Base-by-base conservation (phyloP, 2,329 filamentous ascomycete genomes). In the Aureobasidium sp. region DNA sequence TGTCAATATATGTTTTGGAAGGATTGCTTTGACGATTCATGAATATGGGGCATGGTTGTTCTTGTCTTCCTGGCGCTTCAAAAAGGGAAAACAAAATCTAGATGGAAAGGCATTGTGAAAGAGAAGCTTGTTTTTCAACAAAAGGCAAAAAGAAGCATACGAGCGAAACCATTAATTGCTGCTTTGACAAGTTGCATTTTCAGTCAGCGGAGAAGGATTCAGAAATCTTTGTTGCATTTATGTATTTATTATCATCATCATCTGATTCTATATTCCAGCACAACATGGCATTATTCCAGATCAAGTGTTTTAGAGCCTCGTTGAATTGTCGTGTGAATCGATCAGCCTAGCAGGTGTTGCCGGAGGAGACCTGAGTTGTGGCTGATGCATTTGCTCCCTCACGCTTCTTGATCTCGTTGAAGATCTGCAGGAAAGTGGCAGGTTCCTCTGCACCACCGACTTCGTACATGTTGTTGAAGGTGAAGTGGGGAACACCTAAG, bases 401-500 rank as follows among this genome's bases (percentile, higher is more conserved):
- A 61, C 74, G 71, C 62, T 69, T 76, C 75, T 84, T 84, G 61
- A 88, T 79, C 68, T 80, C 78, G 65, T 84, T 77, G 71, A 93
- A 88, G 52, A 87, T 75, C 68, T 84, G 78, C 64, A 89, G 72
- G 69, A 92, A 92, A 1, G 80, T 81, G 50, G 79, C 77, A 2
- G 86, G 80, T 63, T 91, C 88, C 75, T 91, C 86, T 1, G 89
- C 89, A 1, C 89, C 90, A 32, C 48, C 47, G 34, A 93, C 73
- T 67, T 86, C 82, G 72, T 85, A 87, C 67, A 77, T 78, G 1
- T 79, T 86, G 69, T 92, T 87, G 65, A 94, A 82, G 13, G 84
- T 84, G 71, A 90, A 92, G 71, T 89, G 84, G 7, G 90, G 89
- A 64, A 94, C 90, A 0, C 88, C 88, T 58, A 20, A 13, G 37